These are phyloP conservation scores for Phaeotremella skinneri DNA, from an alignment of 768 basidiomycete species.

Conservation along the genomic window DNA sequence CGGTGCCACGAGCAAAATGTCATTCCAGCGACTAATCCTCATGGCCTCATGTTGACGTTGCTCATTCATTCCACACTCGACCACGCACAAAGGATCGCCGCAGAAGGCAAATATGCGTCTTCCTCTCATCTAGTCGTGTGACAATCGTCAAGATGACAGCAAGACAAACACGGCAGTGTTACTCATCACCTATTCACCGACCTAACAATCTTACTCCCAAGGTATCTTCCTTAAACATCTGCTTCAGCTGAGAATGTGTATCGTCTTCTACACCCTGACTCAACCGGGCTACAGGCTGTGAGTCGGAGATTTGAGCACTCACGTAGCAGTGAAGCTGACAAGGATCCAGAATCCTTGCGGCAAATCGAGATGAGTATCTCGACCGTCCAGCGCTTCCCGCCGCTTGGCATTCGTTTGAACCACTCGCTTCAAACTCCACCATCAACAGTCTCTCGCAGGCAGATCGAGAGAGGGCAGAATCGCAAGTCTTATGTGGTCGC, in stretches of 20 bases:
- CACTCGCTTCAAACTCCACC: not conserved
- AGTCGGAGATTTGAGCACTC: constrained; percentile 1
- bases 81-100: not conserved
- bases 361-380: constrained; percentile 53
- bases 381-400: constrained; percentile 46
- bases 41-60: no score
- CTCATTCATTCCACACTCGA: no score
- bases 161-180: no score
- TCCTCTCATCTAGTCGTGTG: no score
- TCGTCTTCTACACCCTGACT: constrained; percentile 39
- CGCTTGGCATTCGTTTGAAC: constrained; percentile 45
- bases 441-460: not conserved
- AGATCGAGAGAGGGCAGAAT: not conserved
- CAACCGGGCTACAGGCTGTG: constrained; percentile 46
- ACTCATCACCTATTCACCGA: not conserved
- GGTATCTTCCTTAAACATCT: no score
- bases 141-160: no score
- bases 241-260: constrained; percentile 37
- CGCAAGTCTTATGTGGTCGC: constrained; percentile 38
- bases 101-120: not conserved
- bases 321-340: not conserved
- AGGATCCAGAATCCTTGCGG: constrained; percentile 42
- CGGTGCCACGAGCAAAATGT: no score
- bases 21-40: no score
- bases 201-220: no score